phyloP scores from a whole-genome alignment of 768 basidiomycete genomes.

The Termitomyces eurrhizus region DNA sequence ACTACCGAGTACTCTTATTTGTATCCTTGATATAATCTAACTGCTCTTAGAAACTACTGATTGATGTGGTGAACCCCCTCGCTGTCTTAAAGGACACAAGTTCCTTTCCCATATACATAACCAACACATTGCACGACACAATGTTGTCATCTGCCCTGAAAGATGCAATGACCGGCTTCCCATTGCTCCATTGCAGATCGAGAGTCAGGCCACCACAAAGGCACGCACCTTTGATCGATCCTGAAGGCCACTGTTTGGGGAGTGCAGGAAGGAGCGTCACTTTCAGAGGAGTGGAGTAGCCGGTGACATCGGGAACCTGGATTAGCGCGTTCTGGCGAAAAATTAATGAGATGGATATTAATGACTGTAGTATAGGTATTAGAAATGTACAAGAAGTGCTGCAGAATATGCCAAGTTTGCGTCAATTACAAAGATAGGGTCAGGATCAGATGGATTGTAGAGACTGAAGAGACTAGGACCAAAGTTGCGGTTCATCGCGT shows the following conservation, averaged over 20 bases:
- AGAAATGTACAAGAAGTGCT: conserved; percentile 49
- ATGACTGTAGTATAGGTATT: background rate
- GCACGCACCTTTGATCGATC: conserved; percentile 59
- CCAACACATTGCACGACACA: conserved; percentile 14
- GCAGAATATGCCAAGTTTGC: conserved; percentile 71
- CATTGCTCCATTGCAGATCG: conserved; percentile 45
- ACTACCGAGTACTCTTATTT: too few relatives aligned
- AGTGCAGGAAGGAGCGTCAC: too few relatives aligned
- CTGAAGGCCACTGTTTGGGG: too few relatives aligned
- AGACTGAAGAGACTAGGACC: conserved; percentile 63
- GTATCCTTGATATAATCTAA: too few relatives aligned
- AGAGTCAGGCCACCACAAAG: conserved; percentile 61
- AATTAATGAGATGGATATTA: background rate
- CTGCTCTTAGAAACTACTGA: too few relatives aligned
- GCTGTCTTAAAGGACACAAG: too few relatives aligned
- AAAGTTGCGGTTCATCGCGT: conserved; percentile 56
- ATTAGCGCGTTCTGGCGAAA: conserved; percentile 48
- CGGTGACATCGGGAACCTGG: conserved; percentile 73
- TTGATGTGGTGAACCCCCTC: too few relatives aligned
- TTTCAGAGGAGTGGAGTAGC: too few relatives aligned
- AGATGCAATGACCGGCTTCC: conserved; percentile 11
- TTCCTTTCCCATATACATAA: conserved; percentile 17
- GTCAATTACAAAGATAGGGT: conserved; percentile 73
- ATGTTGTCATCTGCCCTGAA: conserved; percentile 14
- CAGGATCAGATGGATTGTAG: conserved; percentile 45